Percentiles rank a stretch among this genome's conserved stretches.
These are phyloP conservation scores for Xylaria sp. DNA, from an alignment of 2,329 filamentous ascomycete genomes.

Conservation along the genomic window DNA sequence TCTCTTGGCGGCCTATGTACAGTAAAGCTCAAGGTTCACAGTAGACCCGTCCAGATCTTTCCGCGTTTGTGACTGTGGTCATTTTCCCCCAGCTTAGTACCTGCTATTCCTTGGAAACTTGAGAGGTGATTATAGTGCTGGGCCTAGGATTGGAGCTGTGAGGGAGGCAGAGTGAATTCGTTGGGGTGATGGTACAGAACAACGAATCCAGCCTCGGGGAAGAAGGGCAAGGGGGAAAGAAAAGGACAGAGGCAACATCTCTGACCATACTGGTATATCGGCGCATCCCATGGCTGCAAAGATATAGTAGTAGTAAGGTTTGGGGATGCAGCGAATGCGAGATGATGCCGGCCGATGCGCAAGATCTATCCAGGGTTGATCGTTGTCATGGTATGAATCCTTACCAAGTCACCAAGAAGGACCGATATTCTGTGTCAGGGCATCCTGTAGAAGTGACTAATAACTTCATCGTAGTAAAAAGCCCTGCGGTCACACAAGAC, in stretches of 20 bases:
- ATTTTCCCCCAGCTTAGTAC: background rate
- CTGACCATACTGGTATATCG: background rate
- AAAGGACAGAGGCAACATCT: background rate
- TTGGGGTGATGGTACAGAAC: background rate
- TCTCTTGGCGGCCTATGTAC: background rate
- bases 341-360: conserved; percentile 5
- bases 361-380: conserved; percentile 5
- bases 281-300: background rate
- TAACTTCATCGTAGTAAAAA: background rate
- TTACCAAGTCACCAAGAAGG: background rate
- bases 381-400: background rate
- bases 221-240: background rate
- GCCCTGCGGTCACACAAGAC: background rate
- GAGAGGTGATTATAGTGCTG: background rate
- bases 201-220: background rate
- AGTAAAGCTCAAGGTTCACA: background rate
- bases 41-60: background rate
- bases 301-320: background rate
- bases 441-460: background rate
- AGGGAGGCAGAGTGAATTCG: background rate
- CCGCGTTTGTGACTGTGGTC: background rate
- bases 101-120: background rate
- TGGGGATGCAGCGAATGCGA: background rate
- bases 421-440: background rate
- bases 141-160: background rate